Conservation (phyloP, 495 filamentous ascomycete genomes). For the Hyaloscypha variabilis region DNA sequence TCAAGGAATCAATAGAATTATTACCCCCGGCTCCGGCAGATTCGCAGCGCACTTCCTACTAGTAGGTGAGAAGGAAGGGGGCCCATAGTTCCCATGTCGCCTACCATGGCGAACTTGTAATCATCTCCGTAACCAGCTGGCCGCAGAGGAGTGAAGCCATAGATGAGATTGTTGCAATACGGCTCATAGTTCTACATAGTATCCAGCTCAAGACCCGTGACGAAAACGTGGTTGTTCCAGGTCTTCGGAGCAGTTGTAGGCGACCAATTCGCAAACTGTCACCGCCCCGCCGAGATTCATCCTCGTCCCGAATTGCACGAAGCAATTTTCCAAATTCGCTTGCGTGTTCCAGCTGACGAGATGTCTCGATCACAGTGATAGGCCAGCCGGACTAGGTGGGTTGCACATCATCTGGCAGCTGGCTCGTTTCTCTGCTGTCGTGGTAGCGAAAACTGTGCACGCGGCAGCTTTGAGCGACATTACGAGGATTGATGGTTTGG, state of each 20-base stretch:
- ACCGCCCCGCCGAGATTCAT: slow-evolving; percentile 32
- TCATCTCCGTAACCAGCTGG: slow-evolving; percentile 45
- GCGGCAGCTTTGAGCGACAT: not conserved
- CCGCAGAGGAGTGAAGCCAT: slow-evolving; percentile 34
- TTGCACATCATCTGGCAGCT: not conserved
- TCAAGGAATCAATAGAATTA: slow-evolving; percentile 42
- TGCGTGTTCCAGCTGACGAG: slow-evolving; percentile 54
- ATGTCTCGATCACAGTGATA: slow-evolving; percentile 25
- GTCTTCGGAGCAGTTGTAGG: slow-evolving; percentile 56
- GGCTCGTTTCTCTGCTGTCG: not conserved
- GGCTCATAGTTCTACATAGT: slow-evolving; percentile 54
- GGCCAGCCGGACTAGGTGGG: slow-evolving; percentile 16
- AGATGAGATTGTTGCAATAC: slow-evolving; percentile 23
- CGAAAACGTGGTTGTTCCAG: slow-evolving; percentile 49
- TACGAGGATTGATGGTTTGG: not conserved
- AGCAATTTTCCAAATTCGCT: slow-evolving; percentile 38
- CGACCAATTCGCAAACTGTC: slow-evolving; percentile 44
- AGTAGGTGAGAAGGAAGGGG: slow-evolving; percentile 34
- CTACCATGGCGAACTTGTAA: slow-evolving; percentile 51
- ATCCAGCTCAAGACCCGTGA: slow-evolving; percentile 45
- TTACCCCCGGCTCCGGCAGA: slow-evolving; percentile 35
- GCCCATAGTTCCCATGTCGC: slow-evolving; percentile 54
- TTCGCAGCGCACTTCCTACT: slow-evolving; percentile 31
- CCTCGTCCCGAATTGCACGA: slow-evolving; percentile 47
- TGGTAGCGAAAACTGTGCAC: not conserved